These are phyloP conservation scores for Calonectria naviculata DNA, from an alignment of 2,329 filamentous ascomycete species.

Conservation along the genomic window DNA sequence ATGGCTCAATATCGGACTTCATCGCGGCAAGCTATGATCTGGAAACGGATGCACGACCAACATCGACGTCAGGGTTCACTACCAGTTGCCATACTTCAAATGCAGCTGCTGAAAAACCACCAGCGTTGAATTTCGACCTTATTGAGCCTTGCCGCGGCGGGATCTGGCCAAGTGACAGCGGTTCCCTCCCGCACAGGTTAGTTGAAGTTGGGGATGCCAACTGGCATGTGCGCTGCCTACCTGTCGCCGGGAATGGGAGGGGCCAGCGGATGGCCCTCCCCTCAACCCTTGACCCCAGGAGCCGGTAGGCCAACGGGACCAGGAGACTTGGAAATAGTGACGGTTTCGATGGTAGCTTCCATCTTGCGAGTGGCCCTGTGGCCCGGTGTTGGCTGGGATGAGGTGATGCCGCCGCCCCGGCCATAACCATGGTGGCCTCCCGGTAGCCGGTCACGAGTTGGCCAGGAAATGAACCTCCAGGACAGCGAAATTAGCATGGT, in stretches of 20 bases:
- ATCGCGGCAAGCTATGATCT: constrained; percentile 32
- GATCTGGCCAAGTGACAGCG: background rate
- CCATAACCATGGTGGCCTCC: constrained; percentile 21
- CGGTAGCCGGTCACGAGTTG: constrained; percentile 27
- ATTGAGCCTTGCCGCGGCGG: constrained; percentile 36
- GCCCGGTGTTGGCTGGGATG: constrained; percentile 26
- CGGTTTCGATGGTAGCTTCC: constrained; percentile 13
- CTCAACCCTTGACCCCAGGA: background rate
- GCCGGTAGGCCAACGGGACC: constrained; percentile 20
- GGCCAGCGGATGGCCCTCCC: constrained; percentile 2
- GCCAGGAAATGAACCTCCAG: constrained; percentile 39
- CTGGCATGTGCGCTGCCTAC: background rate
- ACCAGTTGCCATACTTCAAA: constrained; percentile 14
- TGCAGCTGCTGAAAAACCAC: too few species aligned
- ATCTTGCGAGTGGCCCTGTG: constrained; percentile 23
- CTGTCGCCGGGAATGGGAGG: background rate
- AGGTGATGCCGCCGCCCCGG: constrained; percentile 32
- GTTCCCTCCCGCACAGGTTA: background rate
- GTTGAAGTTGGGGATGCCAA: background rate
- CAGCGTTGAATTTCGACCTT: constrained; percentile 21
- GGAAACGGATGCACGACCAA: constrained; percentile 18
- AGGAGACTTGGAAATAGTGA: constrained; percentile 21
- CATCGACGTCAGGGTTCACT: background rate
- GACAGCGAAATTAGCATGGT: constrained; percentile 40
- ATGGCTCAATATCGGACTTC: constrained; percentile 18